Evolutionary conservation across 805 yeast species (phyloP), one percentile per base, ranked within the genome.

Genomic region (Pichia sporocuriosa): DNA sequence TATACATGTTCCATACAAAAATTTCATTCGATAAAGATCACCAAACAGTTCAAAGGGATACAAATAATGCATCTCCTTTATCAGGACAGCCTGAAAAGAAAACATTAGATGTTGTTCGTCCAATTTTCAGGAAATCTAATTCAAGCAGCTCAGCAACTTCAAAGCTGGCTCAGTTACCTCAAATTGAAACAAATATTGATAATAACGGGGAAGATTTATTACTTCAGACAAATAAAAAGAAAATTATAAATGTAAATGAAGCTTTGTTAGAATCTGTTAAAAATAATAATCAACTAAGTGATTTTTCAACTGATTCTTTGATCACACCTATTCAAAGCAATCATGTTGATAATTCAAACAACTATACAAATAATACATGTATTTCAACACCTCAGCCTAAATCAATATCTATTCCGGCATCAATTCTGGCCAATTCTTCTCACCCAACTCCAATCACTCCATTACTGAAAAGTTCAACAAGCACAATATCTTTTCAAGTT

Each of bases 401-500:
- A 16, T 15, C n/a, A 9, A 27, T 32, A 2, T 32, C 30, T 10
- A 24, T 39, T 17, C 42, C 48, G 24, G 31, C 47, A 20, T 34
- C 43, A 11, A 39, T 40, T 13, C 31, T 44, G 31, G 15, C 49
- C 35, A 24, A 29, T 22, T 21, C 43, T 6, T n/a, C 45, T 21
- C 15, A 17, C 13, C 28, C 42, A 17, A 33, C 47, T 11, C 40
- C 52, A 13, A 40, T 29, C 7, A 27, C 50, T 6, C 35, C 47
- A 12, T 46, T 48, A 4, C 17, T 52, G 33, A 55, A 54, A 44
- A 15, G 37, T 17, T 35, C 57, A 3, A 43, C 50, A 17, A 51
- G 64, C 30, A 48, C 63, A 4, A 58, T 74, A 10, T 73, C 77
- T 3, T 74, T 74, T 50, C 72, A 72, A 17, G 72, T 70, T 16